Percentiles rank a stretch among this genome's conserved stretches.
Conservation (phyloP, 805 yeast genomes). For the Saturnispora bothae region DNA sequence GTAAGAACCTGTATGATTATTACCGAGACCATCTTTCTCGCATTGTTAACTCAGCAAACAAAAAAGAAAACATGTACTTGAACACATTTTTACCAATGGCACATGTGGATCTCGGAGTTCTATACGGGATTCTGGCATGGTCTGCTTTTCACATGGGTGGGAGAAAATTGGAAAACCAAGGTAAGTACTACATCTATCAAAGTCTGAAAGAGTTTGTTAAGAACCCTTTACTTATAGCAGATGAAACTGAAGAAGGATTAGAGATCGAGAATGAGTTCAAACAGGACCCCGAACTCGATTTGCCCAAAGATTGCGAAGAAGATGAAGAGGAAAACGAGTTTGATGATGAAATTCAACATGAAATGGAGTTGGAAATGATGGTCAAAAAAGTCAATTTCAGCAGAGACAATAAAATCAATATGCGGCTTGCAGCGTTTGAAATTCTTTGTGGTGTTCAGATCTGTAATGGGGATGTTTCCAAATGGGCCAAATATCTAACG, state of each 20-base stretch:
- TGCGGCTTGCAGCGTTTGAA: slow-evolving; percentile 53
- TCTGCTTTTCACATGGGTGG: slow-evolving; percentile 43
- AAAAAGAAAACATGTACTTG: slow-evolving; percentile 39
- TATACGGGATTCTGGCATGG: slow-evolving; percentile 46
- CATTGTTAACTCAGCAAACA: slow-evolving; percentile 39
- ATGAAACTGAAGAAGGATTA: slow-evolving; percentile 7
- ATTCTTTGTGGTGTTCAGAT: slow-evolving; percentile 73
- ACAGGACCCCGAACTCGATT: slow-evolving; percentile 15
- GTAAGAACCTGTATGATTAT: slow-evolving; percentile 31
- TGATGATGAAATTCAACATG: slow-evolving; percentile 5
- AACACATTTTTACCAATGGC: slow-evolving; percentile 47
- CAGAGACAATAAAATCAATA: slow-evolving; percentile 26
- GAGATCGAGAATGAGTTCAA: slow-evolving; percentile 7
- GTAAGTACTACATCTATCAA: slow-evolving; percentile 35
- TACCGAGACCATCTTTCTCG: slow-evolving; percentile 36
- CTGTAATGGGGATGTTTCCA: slow-evolving; percentile 69
- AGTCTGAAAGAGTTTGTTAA: slow-evolving; percentile 35
- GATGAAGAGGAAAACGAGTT: slow-evolving; percentile 21
- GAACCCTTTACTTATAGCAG: slow-evolving; percentile 22
- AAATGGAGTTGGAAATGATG: neutral
- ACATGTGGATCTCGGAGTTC: slow-evolving; percentile 38
- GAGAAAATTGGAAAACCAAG: slow-evolving; percentile 34
- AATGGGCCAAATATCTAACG: slow-evolving; percentile 59
- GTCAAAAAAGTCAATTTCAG: slow-evolving; percentile 15
- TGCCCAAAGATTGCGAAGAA: slow-evolving; percentile 15